Percentiles rank a stretch among this genome's conserved stretches.
Conservation (phyloP, 805 yeast species). For the Candida wancherniae region DNA sequence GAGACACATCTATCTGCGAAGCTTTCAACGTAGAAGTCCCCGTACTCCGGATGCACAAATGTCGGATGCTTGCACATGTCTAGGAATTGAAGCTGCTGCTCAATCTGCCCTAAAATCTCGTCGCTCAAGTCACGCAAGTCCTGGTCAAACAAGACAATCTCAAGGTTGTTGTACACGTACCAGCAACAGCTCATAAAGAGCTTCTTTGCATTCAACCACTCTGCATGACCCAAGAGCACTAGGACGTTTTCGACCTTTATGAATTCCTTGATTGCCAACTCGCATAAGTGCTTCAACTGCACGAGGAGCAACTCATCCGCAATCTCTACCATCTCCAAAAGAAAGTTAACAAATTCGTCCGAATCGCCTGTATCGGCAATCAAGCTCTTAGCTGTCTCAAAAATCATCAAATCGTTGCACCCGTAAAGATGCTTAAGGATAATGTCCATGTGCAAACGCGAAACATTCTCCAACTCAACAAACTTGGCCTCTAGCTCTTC, state of each 20-base stretch:
- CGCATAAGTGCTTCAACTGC: constrained; percentile 57
- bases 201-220: constrained; percentile 45
- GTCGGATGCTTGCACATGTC: constrained; percentile 24
- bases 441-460: constrained; percentile 39
- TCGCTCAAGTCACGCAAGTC: constrained; percentile 24
- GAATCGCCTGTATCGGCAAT: constrained; percentile 9
- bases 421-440: constrained; percentile 60
- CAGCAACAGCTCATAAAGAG: constrained; percentile 59
- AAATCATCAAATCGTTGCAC: constrained; percentile 34
- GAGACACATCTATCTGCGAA: background rate
- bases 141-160: constrained; percentile 50
- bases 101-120: constrained; percentile 24
- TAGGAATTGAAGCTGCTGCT: constrained; percentile 24
- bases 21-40: constrained; percentile 12
- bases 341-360: constrained; percentile 46
- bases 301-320: constrained; percentile 61
- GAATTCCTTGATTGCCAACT: constrained; percentile 53
- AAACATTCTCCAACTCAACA: constrained; percentile 43
- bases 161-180: constrained; percentile 64
- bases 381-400: constrained; percentile 20
- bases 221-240: constrained; percentile 51
- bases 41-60: constrained; percentile 16
- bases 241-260: constrained; percentile 58
- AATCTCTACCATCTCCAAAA: constrained; percentile 55
- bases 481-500: constrained; percentile 13